Conservation (phyloP, 2,329 filamentous ascomycete species). For the Alternaria burnsii region DNA sequence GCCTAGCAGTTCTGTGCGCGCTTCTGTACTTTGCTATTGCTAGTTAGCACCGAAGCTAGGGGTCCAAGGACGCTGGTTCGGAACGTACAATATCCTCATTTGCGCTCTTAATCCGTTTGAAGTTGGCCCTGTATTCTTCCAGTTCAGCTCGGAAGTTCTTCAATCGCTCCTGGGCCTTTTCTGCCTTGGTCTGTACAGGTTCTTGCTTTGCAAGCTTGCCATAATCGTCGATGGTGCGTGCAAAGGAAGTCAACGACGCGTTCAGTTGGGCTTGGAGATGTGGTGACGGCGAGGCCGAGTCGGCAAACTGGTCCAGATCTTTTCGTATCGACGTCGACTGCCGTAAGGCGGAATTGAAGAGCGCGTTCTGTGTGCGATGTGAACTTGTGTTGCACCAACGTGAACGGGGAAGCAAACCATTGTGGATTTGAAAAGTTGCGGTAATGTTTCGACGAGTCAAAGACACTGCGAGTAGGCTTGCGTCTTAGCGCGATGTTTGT, state of each 20-base stretch:
- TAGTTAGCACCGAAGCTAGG: slow-evolving; percentile 11
- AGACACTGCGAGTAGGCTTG: too few species aligned
- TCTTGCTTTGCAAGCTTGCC: slow-evolving; percentile 84
- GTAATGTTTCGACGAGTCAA: not conserved
- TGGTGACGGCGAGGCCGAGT: slow-evolving; percentile 65
- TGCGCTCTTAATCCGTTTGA: slow-evolving; percentile 78
- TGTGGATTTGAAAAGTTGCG: not conserved
- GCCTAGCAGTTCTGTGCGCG: slow-evolving; percentile 83
- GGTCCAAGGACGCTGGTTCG: not conserved
- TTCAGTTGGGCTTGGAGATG: slow-evolving; percentile 65
- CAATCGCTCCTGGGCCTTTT: slow-evolving; percentile 86
- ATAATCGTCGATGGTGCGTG: slow-evolving; percentile 93
- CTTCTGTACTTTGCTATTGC: slow-evolving; percentile 66
- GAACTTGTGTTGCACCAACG: slow-evolving; percentile 8
- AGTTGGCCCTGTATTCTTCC: slow-evolving; percentile 77
- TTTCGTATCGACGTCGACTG: slow-evolving; percentile 81
- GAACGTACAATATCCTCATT: slow-evolving; percentile 73
- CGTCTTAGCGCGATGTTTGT: not conserved
- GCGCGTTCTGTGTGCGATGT: slow-evolving; percentile 68
- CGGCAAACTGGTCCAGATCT: slow-evolving; percentile 76
- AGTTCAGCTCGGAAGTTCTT: slow-evolving; percentile 87
- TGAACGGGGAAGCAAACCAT: slow-evolving; percentile 30
- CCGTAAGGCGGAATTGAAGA: slow-evolving; percentile 86
- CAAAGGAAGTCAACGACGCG: slow-evolving; percentile 75
- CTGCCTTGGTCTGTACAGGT: slow-evolving; percentile 87